Conservation (phyloP, 2,329 filamentous ascomycete species). For the Colletotrichum australisinense region DNA sequence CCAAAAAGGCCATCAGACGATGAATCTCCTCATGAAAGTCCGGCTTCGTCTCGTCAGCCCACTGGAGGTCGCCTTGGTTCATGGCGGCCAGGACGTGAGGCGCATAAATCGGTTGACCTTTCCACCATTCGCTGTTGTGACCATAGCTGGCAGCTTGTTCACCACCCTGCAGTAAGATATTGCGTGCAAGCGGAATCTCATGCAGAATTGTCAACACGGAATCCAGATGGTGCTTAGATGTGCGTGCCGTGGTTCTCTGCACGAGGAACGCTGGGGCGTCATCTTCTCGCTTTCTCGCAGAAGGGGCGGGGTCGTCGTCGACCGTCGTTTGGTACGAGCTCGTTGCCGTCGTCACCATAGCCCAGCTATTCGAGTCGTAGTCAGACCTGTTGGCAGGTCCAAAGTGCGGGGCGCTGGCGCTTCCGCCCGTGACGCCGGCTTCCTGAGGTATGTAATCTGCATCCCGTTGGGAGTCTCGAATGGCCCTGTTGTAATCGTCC, state of each 20-base stretch:
- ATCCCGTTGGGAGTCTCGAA: conserved; percentile 66
- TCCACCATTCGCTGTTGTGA: conserved; percentile 71
- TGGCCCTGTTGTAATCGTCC: conserved; percentile 65
- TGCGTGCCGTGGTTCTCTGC: conserved; percentile 46
- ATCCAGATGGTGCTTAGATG: conserved; percentile 57
- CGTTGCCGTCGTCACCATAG: conserved; percentile 61
- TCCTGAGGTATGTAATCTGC: conserved; percentile 56
- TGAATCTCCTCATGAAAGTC: conserved; percentile 67
- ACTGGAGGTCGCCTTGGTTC: conserved; percentile 44
- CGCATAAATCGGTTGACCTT: conserved; percentile 62
- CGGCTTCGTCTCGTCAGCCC: conserved; percentile 46
- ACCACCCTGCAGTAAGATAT: conserved; percentile 61
- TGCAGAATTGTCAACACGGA: conserved; percentile 69
- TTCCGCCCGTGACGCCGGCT: conserved; percentile 58
- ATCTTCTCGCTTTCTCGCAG: conserved; percentile 54
- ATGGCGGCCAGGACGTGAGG: conserved; percentile 49
- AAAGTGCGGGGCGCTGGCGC: conserved; percentile 58
- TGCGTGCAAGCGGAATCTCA: conserved; percentile 68
- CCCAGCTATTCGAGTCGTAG: conserved; percentile 69
- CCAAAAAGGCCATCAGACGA: conserved; percentile 72
- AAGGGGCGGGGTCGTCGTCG: conserved; percentile 45
- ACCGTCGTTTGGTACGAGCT: conserved; percentile 40
- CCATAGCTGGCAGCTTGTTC: conserved; percentile 61
- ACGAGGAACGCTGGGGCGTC: conserved; percentile 65
- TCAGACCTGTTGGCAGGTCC: conserved; percentile 68